Conservation (phyloP, 2,329 filamentous ascomycete genomes). For the Penicillium sp. region DNA sequence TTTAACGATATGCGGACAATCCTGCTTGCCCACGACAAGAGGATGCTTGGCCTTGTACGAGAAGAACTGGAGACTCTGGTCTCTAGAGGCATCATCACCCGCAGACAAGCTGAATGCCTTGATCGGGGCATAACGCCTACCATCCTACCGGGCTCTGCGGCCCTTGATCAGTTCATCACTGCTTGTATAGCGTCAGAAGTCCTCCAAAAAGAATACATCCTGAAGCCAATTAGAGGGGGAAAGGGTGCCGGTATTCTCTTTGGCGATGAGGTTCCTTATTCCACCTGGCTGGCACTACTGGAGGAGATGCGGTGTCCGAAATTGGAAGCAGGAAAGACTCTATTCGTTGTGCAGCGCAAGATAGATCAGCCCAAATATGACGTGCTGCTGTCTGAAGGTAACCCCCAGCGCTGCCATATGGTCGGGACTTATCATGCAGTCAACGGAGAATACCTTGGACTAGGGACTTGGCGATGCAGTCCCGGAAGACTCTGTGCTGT, state of each 20-base stretch:
- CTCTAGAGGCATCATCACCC: background rate
- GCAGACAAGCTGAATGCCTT: background rate
- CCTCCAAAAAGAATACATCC: background rate
- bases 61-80: constrained; percentile 15
- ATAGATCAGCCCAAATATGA: background rate
- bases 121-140: background rate
- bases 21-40: constrained; percentile 33
- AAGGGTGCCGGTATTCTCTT: background rate
- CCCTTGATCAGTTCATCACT: background rate
- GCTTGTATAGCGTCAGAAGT: background rate
- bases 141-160: background rate
- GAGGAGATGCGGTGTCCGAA: background rate
- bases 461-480: background rate
- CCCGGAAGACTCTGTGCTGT: background rate
- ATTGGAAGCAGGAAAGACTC: background rate
- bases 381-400: background rate
- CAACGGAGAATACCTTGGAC: background rate
- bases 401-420: background rate
- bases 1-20: constrained; percentile 35
- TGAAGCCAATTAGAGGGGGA: background rate
- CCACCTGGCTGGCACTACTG: background rate
- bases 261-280: background rate
- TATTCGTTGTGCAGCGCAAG: background rate
- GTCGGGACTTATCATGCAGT: background rate
- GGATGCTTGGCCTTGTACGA: constrained; percentile 34